Evolutionary conservation across 805 yeast genomes (phyloP).

Genomic region (Lachancea cidri): DNA sequence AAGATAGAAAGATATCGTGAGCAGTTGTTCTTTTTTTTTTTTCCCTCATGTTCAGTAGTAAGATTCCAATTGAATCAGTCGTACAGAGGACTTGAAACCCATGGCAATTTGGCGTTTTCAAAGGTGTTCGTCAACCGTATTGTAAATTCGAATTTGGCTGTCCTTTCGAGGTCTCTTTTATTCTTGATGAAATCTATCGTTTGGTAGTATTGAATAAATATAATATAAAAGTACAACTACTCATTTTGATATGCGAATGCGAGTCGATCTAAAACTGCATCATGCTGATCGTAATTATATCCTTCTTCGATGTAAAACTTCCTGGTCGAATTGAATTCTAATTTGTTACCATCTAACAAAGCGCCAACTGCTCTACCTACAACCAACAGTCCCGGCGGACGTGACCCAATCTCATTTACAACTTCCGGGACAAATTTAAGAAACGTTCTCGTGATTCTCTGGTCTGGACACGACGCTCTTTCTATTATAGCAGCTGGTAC

Average conservation of each 20-base stretch:
- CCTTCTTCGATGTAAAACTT: conserved; percentile 35
- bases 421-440: conserved; percentile 65
- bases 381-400: conserved; percentile 90
- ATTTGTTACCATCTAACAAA: conserved; percentile 18
- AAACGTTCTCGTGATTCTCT: conserved; percentile 73
- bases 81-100: too few relatives aligned
- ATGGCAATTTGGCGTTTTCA: too few relatives aligned
- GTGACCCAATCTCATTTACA: conserved; percentile 68
- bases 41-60: too few relatives aligned
- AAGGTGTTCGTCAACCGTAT: too few relatives aligned
- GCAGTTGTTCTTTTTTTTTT: too few relatives aligned
- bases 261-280: not conserved
- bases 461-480: conserved; percentile 91
- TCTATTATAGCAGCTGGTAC: conserved; percentile 85
- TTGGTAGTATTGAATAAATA: too few relatives aligned
- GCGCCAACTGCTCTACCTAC: conserved; percentile 75
- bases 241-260: not conserved
- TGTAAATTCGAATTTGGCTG: too few relatives aligned
- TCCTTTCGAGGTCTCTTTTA: too few relatives aligned
- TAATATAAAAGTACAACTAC: not conserved
- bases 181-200: not conserved
- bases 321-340: conserved; percentile 20
- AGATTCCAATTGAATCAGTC: too few relatives aligned
- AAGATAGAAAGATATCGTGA: too few relatives aligned
- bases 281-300: conserved; percentile 13